Evolutionary conservation across 805 yeast genomes (phyloP), one percentile per base, ranked within the genome.

Genomic region (Ogataea methylovora): DNA sequence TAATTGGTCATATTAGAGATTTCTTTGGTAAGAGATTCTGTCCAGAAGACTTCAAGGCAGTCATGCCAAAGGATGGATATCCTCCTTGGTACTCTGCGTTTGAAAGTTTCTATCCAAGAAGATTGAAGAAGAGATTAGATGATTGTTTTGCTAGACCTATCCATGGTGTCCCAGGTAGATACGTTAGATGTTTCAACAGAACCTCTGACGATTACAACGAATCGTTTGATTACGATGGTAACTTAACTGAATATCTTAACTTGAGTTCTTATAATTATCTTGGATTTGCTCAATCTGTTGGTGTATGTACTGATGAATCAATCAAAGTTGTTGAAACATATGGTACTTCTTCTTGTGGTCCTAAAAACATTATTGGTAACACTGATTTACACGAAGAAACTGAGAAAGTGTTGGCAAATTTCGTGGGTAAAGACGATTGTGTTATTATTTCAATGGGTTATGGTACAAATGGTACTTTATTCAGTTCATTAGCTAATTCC

Each of bases 81-180:
- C 97, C 98, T 23, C 97, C 99, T 20, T 83, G 95, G 82, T 84
- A 82, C 49, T 83, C 92, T 18, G 90, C 87, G 30, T 87, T 90
- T 55, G 99, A 92, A 60, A 77, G 84, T 43, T 94, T 92, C 56
- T 92, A 88, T 58, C 81, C 88, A 28, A 80, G 99, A 49, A 79
- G 97, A 50, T 72, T 92, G 68, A 88, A 92, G 57, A 74, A 72
- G 46, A 82, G 95, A 60, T 74, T 92, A 39, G 95, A 84, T 55
- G 97, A 90, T 61, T 86, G 96, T 59, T 92, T 92, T 58, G 85
- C 94, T 2, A 77, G 95, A 55, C 96, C 96, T 28, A 85, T 94
- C n/a, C 82, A 84, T 39, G 97, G 97, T 33, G 97, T 90, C 15
- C 97, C 99, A 1, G 99, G 99, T 19, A 76, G 99, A 56, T 80